Evolutionary conservation across 768 basidiomycete species (phyloP).

Genomic region (Tephrocybe sp.): DNA sequence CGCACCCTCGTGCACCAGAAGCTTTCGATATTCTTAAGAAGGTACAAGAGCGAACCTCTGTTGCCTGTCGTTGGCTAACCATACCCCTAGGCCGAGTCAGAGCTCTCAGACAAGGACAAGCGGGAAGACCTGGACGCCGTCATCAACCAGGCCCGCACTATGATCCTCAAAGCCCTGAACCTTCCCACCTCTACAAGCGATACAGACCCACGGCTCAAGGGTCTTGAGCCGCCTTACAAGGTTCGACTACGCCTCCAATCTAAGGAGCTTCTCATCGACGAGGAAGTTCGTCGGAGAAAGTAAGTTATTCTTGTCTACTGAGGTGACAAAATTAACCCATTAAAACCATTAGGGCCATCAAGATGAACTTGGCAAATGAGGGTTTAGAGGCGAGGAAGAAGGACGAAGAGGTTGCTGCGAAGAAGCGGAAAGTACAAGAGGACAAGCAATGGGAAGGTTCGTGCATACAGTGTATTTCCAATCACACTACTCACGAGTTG

Average conservation of each 20-base stretch:
- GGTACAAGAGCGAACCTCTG: conserved; percentile 37
- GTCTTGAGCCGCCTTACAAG: conserved; percentile 64
- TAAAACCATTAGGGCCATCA: conserved; percentile 63
- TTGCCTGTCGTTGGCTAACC: not conserved
- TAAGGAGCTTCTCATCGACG: conserved; percentile 87
- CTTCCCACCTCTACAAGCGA: conserved; percentile 62
- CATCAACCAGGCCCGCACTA: conserved; percentile 70
- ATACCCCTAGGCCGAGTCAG: conserved; percentile 69
- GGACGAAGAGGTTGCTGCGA: conserved; percentile 76
- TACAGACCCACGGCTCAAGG: conserved; percentile 57
- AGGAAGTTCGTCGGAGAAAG: conserved; percentile 85
- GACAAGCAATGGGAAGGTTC: conserved; percentile 89
- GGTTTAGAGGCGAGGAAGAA: conserved; percentile 92
- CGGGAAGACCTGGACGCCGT: conserved; percentile 82
- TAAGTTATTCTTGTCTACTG: conserved; percentile 35
- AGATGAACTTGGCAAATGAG: conserved; percentile 90
- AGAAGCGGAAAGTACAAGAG: conserved; percentile 87
- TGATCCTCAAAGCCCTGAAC: conserved; percentile 61
- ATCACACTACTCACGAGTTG: not conserved
- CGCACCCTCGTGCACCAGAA: conserved; percentile 85
- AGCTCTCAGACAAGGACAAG: conserved; percentile 75
- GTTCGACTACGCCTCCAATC: conserved; percentile 66
- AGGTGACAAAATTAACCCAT: conserved; percentile 3
- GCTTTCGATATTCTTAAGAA: conserved; percentile 95
- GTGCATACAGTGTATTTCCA: conserved; percentile 9